These are phyloP conservation scores for Kwoniella dendrophila DNA, from an alignment of 768 basidiomycete species.

Conservation along the genomic window DNA sequence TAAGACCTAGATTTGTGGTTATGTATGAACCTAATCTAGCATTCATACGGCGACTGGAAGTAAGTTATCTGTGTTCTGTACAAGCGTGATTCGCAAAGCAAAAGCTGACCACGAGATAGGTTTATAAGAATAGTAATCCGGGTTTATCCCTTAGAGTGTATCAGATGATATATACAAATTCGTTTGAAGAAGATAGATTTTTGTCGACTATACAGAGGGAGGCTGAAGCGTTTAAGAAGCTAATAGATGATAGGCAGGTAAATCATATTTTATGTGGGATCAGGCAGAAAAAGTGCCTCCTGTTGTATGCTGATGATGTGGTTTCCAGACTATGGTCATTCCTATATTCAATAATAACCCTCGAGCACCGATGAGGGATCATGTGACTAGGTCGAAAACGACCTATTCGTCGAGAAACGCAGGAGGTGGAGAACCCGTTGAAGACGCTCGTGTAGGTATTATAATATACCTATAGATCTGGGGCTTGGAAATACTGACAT, in stretches of 20 bases:
- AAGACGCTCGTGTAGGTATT: conserved; percentile 61
- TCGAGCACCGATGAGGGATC: conserved; percentile 52
- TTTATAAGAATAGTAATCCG: conserved; percentile 80
- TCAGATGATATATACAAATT: conserved; percentile 91
- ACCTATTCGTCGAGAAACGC: conserved; percentile 77
- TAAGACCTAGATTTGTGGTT: conserved; percentile 86
- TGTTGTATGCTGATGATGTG: no score
- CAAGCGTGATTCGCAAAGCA: background rate
- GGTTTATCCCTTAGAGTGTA: conserved; percentile 85
- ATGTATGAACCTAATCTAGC: conserved; percentile 95
- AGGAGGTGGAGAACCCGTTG: conserved; percentile 73
- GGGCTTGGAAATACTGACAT: no score
- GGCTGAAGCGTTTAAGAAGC: conserved; percentile 87
- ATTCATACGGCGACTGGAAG: conserved; percentile 89
- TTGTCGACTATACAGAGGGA: conserved; percentile 83
- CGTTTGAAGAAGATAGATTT: conserved; percentile 94
- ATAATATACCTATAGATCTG: no score
- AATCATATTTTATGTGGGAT: no score
- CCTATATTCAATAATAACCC: conserved; percentile 64
- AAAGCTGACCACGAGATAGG: conserved; percentile 59
- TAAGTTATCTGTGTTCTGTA: conserved; percentile 52
- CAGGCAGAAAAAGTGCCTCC: no score
- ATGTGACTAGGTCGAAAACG: conserved; percentile 48
- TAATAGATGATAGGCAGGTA: conserved; percentile 90
- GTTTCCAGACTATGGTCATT: conserved; percentile 81